Evolutionary conservation across 805 yeast genomes (phyloP).

Genomic region (Suhomyces sp.): DNA sequence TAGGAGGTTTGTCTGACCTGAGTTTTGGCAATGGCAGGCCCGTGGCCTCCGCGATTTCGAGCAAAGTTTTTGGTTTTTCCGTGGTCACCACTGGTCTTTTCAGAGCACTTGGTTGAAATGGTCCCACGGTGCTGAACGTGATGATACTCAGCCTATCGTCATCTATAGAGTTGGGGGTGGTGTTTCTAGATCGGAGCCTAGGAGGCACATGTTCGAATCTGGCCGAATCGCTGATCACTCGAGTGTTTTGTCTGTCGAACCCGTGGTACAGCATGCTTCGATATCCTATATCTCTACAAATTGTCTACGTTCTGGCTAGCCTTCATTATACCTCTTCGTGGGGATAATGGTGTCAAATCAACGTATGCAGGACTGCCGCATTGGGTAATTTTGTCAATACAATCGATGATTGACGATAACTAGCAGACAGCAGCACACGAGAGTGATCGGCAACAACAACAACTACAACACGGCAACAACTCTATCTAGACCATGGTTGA

Average conservation of each 20-base stretch:
- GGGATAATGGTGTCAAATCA: not conserved
- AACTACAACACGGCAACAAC: no score
- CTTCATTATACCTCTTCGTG: not conserved
- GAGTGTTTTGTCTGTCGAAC: not conserved
- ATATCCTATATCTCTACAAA: not conserved
- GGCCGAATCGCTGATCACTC: slow-evolving; percentile 31
- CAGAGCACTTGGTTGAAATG: not conserved
- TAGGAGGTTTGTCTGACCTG: slow-evolving; percentile 3
- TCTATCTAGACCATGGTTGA: no score
- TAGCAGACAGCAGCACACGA: not conserved
- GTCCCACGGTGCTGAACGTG: slow-evolving; percentile 8
- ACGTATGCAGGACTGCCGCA: slow-evolving; percentile 1
- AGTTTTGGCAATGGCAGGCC: slow-evolving; percentile 1
- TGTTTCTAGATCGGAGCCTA: slow-evolving; percentile 27
- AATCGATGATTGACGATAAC: not conserved
- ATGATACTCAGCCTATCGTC: slow-evolving; percentile 9
- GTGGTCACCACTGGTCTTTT: not conserved
- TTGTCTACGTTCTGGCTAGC: not conserved
- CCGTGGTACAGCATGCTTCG: not conserved
- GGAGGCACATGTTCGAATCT: slow-evolving; percentile 31
- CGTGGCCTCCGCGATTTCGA: slow-evolving; percentile 6
- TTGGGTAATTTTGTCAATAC: slow-evolving; percentile 2
- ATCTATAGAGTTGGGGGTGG: slow-evolving; percentile 24
- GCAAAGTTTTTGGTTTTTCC: not conserved
- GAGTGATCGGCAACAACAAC: no score